These are phyloP conservation scores for Volvox carteri DNA, from an alignment of 163 green algal genomes.

Conservation along the genomic window DNA sequence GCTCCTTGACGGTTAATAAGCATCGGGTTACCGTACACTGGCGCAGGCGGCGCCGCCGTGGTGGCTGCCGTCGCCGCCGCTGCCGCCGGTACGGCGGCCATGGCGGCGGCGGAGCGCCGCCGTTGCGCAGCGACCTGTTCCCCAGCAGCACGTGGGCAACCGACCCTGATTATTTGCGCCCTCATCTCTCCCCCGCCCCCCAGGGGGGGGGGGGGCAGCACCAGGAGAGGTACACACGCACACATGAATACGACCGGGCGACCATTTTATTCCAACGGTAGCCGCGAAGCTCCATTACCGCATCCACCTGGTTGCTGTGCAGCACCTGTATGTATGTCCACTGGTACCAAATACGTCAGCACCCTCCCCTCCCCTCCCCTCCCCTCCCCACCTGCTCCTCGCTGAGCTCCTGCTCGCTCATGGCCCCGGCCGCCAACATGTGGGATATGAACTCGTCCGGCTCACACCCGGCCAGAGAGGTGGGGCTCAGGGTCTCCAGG, in stretches of 20 bases:
- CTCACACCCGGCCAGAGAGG: slow-evolving; percentile 80
- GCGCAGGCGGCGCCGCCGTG: not conserved
- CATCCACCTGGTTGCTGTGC: no score
- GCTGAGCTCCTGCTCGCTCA: slow-evolving; percentile 77
- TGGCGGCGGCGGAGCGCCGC: not conserved
- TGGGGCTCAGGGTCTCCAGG: slow-evolving; percentile 86
- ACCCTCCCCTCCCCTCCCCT: not conserved
- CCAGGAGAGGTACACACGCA: no score
- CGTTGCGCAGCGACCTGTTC: slow-evolving; percentile 21
- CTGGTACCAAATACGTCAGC: no score
- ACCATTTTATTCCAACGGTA: no score
- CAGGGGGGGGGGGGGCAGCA: no score
- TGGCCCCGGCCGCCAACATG: slow-evolving; percentile 83
- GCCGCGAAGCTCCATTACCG: no score
- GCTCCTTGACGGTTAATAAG: not conserved
- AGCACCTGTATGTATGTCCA: no score
- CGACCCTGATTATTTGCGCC: no score
- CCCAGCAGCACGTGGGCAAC: no score
- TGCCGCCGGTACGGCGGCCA: not conserved
- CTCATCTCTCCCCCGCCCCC: no score
- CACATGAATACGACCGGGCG: no score
- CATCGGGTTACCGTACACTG: slow-evolving; percentile 54
- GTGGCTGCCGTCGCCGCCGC: not conserved
- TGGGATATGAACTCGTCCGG: slow-evolving; percentile 87
- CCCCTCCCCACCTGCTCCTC: slow-evolving; percentile 49